These are phyloP conservation scores for Solanum peruvianum DNA, from an alignment of 257 asterid genomes.

Conservation along the genomic window DNA sequence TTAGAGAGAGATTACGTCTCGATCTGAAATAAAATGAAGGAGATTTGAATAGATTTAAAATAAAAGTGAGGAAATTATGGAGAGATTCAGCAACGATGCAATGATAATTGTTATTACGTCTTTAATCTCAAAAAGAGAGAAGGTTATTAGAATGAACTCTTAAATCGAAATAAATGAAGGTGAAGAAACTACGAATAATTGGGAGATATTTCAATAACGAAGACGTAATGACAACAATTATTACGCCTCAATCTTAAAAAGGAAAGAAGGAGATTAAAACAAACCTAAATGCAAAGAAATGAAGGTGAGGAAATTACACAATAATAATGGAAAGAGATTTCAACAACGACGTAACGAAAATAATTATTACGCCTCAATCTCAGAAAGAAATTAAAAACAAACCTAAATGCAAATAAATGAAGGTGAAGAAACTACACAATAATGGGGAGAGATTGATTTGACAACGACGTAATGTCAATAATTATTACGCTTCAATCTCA, in stretches of 20 bases:
- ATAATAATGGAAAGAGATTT: not conserved
- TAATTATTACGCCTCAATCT: not conserved
- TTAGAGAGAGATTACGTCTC: not conserved
- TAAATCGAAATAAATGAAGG: not conserved
- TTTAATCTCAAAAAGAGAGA: too few species aligned
- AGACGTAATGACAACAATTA: not conserved
- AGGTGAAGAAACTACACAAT: not conserved
- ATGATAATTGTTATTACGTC: not conserved
- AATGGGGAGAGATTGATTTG: not conserved
- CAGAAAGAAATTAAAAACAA: not conserved
- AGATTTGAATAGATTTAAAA: too few species aligned
- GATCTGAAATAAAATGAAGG: not conserved
- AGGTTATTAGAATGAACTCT: not conserved
- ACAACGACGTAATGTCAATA: not conserved
- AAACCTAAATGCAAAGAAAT: not conserved
- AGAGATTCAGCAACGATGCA: not conserved
- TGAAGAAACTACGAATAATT: not conserved
- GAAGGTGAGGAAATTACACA: too few species aligned
- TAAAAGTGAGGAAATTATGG: not conserved
- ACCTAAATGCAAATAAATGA: too few species aligned
- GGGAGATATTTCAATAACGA: not conserved
- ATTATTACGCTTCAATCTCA: not conserved
- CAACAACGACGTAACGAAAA: too few species aligned
- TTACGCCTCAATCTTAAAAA: not conserved
- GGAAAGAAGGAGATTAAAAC: not conserved